Base-by-base conservation (phyloP, 208 protist genomes). In the Crithidia acanthocephali region DNA sequence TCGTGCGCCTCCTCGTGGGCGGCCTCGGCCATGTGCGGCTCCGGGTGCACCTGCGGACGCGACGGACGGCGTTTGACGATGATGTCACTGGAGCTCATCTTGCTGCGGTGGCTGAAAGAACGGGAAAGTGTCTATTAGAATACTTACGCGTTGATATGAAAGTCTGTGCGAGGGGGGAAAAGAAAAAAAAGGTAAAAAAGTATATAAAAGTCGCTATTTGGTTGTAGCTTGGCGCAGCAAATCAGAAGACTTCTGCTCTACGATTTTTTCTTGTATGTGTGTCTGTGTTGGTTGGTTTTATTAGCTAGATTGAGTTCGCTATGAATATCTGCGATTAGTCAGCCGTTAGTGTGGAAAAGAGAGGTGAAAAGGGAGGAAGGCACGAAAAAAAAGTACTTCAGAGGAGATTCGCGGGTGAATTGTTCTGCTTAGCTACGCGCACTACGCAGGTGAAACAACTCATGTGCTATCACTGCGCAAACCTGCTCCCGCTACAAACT, bases 1-100 rank as follows among this genome's bases (percentile, higher is more conserved):
- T 56, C 44, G 44, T 53, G 42, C 22, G 32, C 22, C 30, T 45
- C 32, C n/a, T 44, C 53, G 45, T 63, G 42, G 4, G 44, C 23
- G 47, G 2, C 30, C 35, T 2, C 42, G n/a, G 16, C 20, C 32
- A 48, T 28, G n/a, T 47, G 22, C 35, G n/a, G n/a, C 70, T 23
- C 51, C 55, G 42, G 32, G 4, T 45, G 57, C 37, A 33, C 25
- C 32, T 62, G 55, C 23, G 59, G 45, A 22, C 42, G 56, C 13
- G 51, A 63, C 27, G 65, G 51, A 9, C 52, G 23, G 23, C 48
- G 58, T 66, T 72, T 55, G 27, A 64, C 35, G 40, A 72, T 72
- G 9, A 53, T 42, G 0, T 53, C 65, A 15, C 18, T 27, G 2
- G 37, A 56, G 50, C 51, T 68, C 66, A 68, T 79, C 22, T 22